Conservation (phyloP, 495 filamentous ascomycete species). For the Terfezia claveryi region DNA sequence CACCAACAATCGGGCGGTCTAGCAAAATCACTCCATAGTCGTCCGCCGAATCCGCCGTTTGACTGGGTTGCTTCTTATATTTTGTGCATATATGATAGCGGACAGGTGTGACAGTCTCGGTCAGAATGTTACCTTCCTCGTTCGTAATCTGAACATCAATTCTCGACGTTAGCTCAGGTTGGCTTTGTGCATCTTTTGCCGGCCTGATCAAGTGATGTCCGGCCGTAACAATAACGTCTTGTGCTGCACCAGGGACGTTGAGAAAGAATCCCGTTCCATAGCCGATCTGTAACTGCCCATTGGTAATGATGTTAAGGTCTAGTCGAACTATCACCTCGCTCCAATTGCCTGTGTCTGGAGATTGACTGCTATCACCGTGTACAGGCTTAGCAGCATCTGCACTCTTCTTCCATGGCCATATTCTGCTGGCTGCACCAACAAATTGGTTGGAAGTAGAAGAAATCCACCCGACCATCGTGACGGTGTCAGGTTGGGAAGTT, state of each 20-base stretch:
- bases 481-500: too few relatives aligned
- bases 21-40: constrained; percentile 11
- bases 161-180: constrained; percentile 1
- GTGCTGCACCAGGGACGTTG: constrained; percentile 17
- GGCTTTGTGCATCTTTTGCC: not conserved
- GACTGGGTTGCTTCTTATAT: constrained; percentile 7
- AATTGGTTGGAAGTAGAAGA: too few relatives aligned
- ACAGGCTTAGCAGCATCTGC: too few relatives aligned
- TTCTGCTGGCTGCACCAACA: too few relatives aligned
- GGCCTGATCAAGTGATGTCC: constrained; percentile 10
- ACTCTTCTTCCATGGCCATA: too few relatives aligned
- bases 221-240: constrained; percentile 11
- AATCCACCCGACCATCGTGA: too few relatives aligned
- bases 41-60: constrained; percentile 2
- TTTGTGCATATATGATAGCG: constrained; percentile 5
- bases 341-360: too few relatives aligned
- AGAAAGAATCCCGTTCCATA: constrained; percentile 22
- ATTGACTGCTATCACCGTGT: too few relatives aligned
- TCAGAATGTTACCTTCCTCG: not conserved
- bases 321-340: not conserved
- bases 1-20: not conserved
- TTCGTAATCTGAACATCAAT: constrained; percentile 6
- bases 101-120: constrained; percentile 2
- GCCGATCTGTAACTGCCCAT: not conserved
- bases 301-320: not conserved